Evolutionary conservation across 345 rosid genomes (phyloP).

Genomic region (Sisymbrium irio): DNA sequence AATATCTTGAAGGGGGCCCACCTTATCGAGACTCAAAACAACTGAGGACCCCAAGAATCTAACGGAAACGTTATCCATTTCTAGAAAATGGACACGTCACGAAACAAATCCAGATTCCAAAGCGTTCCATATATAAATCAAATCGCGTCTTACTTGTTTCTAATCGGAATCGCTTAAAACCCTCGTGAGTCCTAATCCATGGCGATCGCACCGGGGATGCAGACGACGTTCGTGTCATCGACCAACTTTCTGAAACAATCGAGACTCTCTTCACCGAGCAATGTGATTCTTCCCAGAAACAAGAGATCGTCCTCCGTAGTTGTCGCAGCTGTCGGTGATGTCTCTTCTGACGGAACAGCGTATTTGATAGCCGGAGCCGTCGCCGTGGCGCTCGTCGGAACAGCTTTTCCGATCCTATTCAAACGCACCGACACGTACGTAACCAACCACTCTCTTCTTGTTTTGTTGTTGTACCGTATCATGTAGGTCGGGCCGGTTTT

Average conservation of each 20-base stretch:
- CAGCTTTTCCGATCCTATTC: slow-evolving; percentile 86
- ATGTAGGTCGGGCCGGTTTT: neutral
- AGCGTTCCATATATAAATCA: neutral
- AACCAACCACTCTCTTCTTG: neutral
- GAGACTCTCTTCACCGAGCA: slow-evolving; percentile 15
- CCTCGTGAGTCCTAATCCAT: too few species aligned
- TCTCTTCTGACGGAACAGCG: slow-evolving; percentile 66
- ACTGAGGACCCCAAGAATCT: too few species aligned
- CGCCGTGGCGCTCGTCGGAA: slow-evolving; percentile 72
- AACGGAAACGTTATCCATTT: slow-evolving; percentile 33
- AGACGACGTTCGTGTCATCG: slow-evolving; percentile 31
- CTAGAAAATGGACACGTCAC: slow-evolving; percentile 30
- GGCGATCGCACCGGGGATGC: slow-evolving; percentile 42
- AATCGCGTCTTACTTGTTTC: neutral
- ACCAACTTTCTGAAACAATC: slow-evolving; percentile 25
- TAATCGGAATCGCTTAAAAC: neutral
- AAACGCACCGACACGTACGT: slow-evolving; percentile 71
- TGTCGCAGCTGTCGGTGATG: slow-evolving; percentile 83
- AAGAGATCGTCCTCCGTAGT: slow-evolving; percentile 47
- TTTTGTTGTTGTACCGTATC: neutral
- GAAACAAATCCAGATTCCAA: slow-evolving; percentile 1
- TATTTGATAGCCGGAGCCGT: slow-evolving; percentile 73
- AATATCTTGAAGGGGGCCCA: slow-evolving; percentile 12
- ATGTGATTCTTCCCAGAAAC: slow-evolving; percentile 27
- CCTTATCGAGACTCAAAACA: too few species aligned